Evolutionary conservation across 305 asterid genomes (phyloP).

Genomic region (Fraxinus ornus): DNA sequence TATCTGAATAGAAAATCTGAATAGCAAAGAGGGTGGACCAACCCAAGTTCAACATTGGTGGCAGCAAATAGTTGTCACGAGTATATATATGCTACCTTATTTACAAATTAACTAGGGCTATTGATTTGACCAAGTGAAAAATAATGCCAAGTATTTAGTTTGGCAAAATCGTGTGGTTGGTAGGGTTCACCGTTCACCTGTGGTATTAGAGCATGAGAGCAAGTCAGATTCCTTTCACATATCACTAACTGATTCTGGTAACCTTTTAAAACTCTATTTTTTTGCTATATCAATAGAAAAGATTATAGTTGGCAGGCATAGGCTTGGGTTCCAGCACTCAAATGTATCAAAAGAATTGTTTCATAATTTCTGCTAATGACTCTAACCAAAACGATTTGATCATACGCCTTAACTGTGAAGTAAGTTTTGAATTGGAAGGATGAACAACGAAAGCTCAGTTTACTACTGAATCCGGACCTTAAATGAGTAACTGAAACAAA

Average conservation of each 20-base stretch:
- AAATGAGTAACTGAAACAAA: neutral
- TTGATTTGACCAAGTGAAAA: neutral
- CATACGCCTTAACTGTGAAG: neutral
- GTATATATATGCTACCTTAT: neutral
- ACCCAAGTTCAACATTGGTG: neutral
- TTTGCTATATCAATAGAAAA: neutral
- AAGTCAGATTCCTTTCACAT: neutral
- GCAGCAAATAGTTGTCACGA: slow-evolving; percentile 1
- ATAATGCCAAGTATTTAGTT: neutral
- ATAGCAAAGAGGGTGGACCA: neutral
- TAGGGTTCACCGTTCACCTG: neutral
- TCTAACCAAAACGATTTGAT: neutral
- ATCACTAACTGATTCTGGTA: neutral
- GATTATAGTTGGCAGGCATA: neutral
- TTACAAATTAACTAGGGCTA: neutral
- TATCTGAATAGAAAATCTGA: neutral
- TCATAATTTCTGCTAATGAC: neutral
- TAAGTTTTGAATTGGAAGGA: neutral
- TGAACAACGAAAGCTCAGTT: neutral
- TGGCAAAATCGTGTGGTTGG: neutral
- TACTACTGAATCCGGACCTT: neutral
- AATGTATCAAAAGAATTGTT: neutral
- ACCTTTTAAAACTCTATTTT: neutral
- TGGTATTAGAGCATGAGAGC: neutral
- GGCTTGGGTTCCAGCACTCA: neutral